Percentiles rank a stretch among this genome's conserved stretches.
Evolutionary conservation across 176 grass and related monocot genomes (phyloP).

Genomic region (Musa itinerans): DNA sequence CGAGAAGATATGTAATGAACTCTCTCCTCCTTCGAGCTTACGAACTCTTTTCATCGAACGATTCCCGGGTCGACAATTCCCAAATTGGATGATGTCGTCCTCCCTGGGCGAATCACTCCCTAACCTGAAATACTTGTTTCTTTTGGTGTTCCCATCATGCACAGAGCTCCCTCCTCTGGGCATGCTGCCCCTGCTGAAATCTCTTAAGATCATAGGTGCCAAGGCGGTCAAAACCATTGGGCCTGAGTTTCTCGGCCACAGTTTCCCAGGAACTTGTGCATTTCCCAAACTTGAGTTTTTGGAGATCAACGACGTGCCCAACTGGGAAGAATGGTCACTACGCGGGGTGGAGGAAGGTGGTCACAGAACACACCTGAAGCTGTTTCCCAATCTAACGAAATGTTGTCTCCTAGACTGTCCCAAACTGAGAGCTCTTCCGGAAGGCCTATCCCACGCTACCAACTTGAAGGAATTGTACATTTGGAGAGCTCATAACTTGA

Average conservation of each 20-base stretch:
- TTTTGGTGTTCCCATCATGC: not conserved
- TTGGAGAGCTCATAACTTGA: no score
- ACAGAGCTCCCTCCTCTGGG: conserved; percentile 19
- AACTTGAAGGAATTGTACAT: no score
- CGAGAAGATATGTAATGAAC: conserved; percentile 67
- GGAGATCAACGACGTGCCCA: not conserved
- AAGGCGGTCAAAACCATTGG: conserved; percentile 12
- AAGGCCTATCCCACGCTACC: no score
- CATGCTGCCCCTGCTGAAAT: conserved; percentile 17
- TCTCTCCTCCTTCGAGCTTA: conserved; percentile 44
- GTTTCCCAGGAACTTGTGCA: no score
- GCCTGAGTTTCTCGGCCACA: conserved; percentile 5
- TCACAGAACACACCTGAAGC: not conserved
- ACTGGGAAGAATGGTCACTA: conserved; percentile 32
- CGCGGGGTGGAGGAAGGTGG: not conserved
- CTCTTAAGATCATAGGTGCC: not conserved
- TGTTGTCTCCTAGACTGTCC: no score
- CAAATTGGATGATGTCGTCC: conserved; percentile 44
- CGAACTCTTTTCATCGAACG: conserved; percentile 50
- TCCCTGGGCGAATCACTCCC: conserved; percentile 40
- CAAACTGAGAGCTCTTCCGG: no score
- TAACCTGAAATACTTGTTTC: not conserved
- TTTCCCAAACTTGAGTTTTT: conserved; percentile 19
- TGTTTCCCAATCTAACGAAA: no score
- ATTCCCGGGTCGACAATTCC: conserved; percentile 53